phyloP scores from a whole-genome alignment of 1,139 yeast species.

The Yamadazyma epiphylla region DNA sequence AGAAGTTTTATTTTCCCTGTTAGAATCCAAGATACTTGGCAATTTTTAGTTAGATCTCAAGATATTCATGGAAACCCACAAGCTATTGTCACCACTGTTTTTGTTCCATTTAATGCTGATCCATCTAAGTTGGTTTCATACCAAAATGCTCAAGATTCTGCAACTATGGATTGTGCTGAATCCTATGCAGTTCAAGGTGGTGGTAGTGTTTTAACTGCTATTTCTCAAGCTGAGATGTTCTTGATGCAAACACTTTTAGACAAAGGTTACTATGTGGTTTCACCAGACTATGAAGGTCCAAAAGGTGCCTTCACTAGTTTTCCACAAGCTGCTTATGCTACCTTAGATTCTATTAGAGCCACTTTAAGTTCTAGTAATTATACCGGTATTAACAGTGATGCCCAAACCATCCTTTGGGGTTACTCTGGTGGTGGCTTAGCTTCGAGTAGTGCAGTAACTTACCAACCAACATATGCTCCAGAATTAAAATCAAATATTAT shows the following conservation, averaged over 20 bases:
- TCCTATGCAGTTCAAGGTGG: slow-evolving; percentile 26
- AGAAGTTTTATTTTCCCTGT: slow-evolving; percentile 6
- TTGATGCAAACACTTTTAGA: slow-evolving; percentile 21
- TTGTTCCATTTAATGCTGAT: slow-evolving; percentile 26
- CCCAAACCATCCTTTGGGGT: slow-evolving; percentile 30
- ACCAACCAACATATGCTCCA: slow-evolving; percentile 31
- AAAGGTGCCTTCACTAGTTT: slow-evolving; percentile 30
- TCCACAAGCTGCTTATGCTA: slow-evolving; percentile 24
- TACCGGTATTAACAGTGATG: slow-evolving; percentile 25
- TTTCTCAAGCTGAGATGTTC: slow-evolving; percentile 19
- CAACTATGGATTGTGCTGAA: slow-evolving; percentile 24
- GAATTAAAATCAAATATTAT: slow-evolving; percentile 20
- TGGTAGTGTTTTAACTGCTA: slow-evolving; percentile 13
- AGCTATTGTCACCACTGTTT: slow-evolving; percentile 23
- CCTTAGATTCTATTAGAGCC: slow-evolving; percentile 29
- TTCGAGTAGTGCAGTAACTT: slow-evolving; percentile 31
- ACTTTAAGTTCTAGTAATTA: slow-evolving; percentile 17
- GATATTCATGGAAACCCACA: slow-evolving; percentile 22
- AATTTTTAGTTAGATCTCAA: slow-evolving; percentile 22
- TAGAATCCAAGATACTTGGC: slow-evolving; percentile 18
- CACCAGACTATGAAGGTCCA: slow-evolving; percentile 32
- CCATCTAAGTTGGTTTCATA: slow-evolving; percentile 24
- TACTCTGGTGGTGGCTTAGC: slow-evolving; percentile 39
- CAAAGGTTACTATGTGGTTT: slow-evolving; percentile 24
- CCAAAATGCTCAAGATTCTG: slow-evolving; percentile 30